Evolutionary conservation across 2,329 filamentous ascomycete genomes (phyloP), one percentile per base, ranked within the genome.

Genomic region (Incumbomyces delicatus): DNA sequence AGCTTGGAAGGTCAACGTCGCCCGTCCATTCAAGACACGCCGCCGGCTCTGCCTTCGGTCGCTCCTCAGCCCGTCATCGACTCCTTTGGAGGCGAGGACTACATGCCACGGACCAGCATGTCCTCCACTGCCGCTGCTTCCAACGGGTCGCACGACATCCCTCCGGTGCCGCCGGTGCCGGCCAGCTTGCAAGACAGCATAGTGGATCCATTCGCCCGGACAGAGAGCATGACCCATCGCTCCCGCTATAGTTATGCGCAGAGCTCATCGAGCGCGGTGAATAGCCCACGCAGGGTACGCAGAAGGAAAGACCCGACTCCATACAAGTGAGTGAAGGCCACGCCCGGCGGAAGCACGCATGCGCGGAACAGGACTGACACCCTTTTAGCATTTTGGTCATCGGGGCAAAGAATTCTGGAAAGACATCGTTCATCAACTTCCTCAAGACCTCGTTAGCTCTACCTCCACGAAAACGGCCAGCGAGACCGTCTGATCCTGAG

Each of bases 351-450:
- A 27, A 5, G 22, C 5, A 27, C 22, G 8, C 5, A 8, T 27
- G 22, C 22, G 4, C 39, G 1, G 40, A 8, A 40, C 8, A 34
- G 39, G 8, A 6, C 29, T 31, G 34, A 45, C 27, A 36, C 11
- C 6, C 35, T 38, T 37, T 39, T 48, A 96, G 90, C 65, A 81
- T 98, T 57, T 78, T 98, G 50, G 82, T 98, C 50, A 80, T 96
- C 59, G 92, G 92, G 50, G 84, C 87, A 41, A 82, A 85, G 50
- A 84, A 83, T 64, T 83, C 87, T 6, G 92, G 92, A 64, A 98
- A 98, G 72, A 94, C 89, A 0, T 95, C 88, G 1, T 95, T 98
- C 67, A 83, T 98, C 61, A 87, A 95, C 56, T 96, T 98, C 62
- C 80, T 98, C 57, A 87, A 87, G 68, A 85, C 81, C 42, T 84